Percentiles rank a stretch among this genome's conserved stretches.
Evolutionary conservation across 805 yeast species (phyloP).

Genomic region (Vanderwaltozyma polyspora): DNA sequence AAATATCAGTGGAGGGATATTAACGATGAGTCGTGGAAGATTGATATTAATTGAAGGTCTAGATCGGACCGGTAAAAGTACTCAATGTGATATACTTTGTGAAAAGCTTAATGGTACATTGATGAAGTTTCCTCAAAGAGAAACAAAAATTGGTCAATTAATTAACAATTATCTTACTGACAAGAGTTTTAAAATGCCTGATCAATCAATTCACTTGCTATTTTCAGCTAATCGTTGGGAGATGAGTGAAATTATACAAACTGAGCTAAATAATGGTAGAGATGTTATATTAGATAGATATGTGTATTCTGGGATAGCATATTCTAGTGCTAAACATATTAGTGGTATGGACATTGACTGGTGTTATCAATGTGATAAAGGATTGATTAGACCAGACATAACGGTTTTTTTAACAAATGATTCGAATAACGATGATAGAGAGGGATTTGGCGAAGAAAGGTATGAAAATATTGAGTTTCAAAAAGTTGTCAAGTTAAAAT

Average conservation of each 20-base stretch:
- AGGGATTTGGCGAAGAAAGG: constrained; percentile 89
- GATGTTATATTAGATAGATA: constrained; percentile 74
- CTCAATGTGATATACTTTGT: constrained; percentile 48
- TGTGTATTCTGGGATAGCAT: constrained; percentile 87
- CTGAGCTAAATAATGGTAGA: constrained; percentile 34
- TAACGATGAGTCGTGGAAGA: constrained; percentile 41
- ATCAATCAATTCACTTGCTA: constrained; percentile 74
- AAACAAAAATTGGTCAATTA: constrained; percentile 68
- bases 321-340: constrained; percentile 62
- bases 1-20: neutral
- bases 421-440: constrained; percentile 38
- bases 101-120: constrained; percentile 29
- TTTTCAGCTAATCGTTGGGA: constrained; percentile 98
- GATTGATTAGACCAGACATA: constrained; percentile 78
- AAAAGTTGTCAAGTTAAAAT: constrained; percentile 50
- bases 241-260: constrained; percentile 36
- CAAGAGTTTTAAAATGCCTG: constrained; percentile 41
- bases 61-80: constrained; percentile 90
- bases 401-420: constrained; percentile 60
- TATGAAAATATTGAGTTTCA: constrained; percentile 76
- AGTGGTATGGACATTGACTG: constrained; percentile 52
- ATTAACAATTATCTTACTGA: constrained; percentile 64
- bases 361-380: constrained; percentile 74
- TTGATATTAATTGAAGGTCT: constrained; percentile 83
- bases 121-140: constrained; percentile 79